phyloP scores from a whole-genome alignment of 1,284 basidiomycete genomes.

The Boletus mariae region DNA sequence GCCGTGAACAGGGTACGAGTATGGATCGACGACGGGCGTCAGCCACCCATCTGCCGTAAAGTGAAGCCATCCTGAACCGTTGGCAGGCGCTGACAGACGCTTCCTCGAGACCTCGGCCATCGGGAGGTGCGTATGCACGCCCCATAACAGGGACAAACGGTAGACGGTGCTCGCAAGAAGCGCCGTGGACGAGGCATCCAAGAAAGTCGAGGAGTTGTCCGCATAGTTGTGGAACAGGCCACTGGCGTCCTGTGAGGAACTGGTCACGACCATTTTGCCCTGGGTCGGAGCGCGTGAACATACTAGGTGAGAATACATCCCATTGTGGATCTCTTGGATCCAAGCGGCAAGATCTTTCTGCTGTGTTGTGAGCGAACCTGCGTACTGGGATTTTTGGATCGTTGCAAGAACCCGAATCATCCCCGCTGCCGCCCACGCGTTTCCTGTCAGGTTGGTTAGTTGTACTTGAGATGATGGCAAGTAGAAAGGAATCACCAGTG shows the following conservation, averaged over 20 bases:
- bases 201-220: slow-evolving; percentile 58
- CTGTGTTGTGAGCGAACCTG: slow-evolving; percentile 47
- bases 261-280: background rate
- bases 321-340: slow-evolving; percentile 72
- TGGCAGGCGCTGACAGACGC: slow-evolving; percentile 40
- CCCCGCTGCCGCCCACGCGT: slow-evolving; percentile 83
- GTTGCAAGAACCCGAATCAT: slow-evolving; percentile 82
- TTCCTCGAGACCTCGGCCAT: slow-evolving; percentile 55
- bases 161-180: slow-evolving; percentile 79
- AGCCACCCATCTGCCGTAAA: slow-evolving; percentile 60
- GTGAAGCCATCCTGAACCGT: slow-evolving; percentile 17
- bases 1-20: slow-evolving; percentile 48
- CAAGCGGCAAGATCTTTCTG: slow-evolving; percentile 61
- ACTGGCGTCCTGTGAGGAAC: slow-evolving; percentile 40
- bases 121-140: slow-evolving; percentile 48
- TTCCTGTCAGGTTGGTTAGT: slow-evolving; percentile 45
- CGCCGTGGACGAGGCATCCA: slow-evolving; percentile 73
- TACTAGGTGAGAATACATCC: slow-evolving; percentile 59
- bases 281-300: slow-evolving; percentile 3
- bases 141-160: slow-evolving; percentile 54
- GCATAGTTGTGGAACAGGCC: slow-evolving; percentile 78
- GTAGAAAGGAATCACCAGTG: slow-evolving; percentile 47
- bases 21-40: slow-evolving; percentile 68
- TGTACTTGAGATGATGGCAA: background rate
- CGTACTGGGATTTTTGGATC: slow-evolving; percentile 60